phyloP scores from a whole-genome alignment of 768 basidiomycete species.

The Antrodiella citrinella region DNA sequence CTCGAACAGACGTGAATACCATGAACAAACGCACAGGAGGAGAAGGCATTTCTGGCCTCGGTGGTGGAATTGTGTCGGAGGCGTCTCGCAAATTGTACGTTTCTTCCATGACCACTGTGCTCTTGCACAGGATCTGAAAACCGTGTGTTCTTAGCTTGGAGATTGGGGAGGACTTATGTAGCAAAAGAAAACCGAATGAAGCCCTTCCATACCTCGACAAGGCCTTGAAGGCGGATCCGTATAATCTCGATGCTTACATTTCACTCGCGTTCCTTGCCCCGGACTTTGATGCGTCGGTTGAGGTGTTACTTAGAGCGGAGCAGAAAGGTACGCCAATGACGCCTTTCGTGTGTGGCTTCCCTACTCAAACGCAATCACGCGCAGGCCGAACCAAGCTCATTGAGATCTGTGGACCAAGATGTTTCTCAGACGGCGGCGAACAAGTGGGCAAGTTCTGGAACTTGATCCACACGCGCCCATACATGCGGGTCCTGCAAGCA shows the following conservation, averaged over 20 bases:
- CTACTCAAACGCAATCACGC: not conserved
- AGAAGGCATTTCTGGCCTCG: not conserved
- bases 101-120: too few species aligned
- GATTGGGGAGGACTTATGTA: conserved; percentile 29
- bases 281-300: conserved; percentile 18
- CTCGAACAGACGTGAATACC: not conserved
- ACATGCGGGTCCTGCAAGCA: conserved; percentile 36
- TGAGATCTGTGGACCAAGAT: conserved; percentile 22
- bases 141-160: conserved; percentile 28
- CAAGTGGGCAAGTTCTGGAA: conserved; percentile 30
- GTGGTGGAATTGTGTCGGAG: not conserved
- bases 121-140: too few species aligned
- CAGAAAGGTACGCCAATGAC: conserved; percentile 16
- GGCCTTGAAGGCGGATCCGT: conserved; percentile 29
- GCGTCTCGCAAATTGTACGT: conserved; percentile 1
- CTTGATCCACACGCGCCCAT: conserved; percentile 33
- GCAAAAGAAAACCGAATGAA: conserved; percentile 23
- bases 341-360: not conserved
- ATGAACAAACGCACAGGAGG: conserved; percentile 1
- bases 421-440: conserved; percentile 30
- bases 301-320: conserved; percentile 22
- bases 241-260: conserved; percentile 34
- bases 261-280: conserved; percentile 28
- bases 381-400: conserved; percentile 24
- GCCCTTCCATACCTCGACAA: conserved; percentile 32